Evolutionary conservation across 106 monocot genomes (phyloP).

Genomic region (Narthecium ossifragum): DNA sequence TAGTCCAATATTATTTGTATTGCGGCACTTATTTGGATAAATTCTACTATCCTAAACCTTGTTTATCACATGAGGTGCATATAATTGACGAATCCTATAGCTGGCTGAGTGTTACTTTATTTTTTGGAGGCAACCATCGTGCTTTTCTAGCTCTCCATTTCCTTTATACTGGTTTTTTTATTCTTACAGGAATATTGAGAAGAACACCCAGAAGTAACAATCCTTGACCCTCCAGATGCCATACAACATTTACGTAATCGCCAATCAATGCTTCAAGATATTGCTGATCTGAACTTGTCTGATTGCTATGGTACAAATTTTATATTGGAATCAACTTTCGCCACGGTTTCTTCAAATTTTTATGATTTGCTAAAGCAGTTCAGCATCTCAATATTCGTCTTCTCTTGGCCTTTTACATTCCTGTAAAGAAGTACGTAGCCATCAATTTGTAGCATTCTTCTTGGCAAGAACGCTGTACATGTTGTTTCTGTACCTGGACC

Average conservation of each 20-base stretch:
- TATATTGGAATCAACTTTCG: not conserved
- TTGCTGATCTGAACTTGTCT: constrained; percentile 73
- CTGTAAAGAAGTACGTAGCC: not conserved
- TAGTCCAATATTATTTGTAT: not conserved
- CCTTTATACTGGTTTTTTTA: constrained; percentile 3
- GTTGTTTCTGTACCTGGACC: not conserved
- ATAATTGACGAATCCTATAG: no score
- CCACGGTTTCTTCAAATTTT: not conserved
- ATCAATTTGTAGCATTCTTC: not conserved
- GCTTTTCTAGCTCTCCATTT: no score
- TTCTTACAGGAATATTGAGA: constrained; percentile 61
- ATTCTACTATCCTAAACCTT: not conserved
- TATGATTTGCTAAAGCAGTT: no score
- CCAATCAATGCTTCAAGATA: constrained; percentile 92
- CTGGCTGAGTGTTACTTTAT: no score
- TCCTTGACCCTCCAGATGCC: constrained; percentile 93
- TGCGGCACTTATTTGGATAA: not conserved
- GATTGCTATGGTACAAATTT: constrained; percentile 45
- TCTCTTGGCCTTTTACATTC: not conserved
- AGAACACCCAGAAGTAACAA: constrained; percentile 86
- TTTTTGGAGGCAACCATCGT: no score
- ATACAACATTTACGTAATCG: constrained; percentile 79
- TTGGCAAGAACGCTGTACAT: not conserved
- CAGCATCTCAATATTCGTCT: not conserved
- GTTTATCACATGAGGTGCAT: not conserved